Evolutionary conservation across 768 basidiomycete species (phyloP), one percentile per base, ranked within the genome.

Genomic region (Lyophyllum semitale): DNA sequence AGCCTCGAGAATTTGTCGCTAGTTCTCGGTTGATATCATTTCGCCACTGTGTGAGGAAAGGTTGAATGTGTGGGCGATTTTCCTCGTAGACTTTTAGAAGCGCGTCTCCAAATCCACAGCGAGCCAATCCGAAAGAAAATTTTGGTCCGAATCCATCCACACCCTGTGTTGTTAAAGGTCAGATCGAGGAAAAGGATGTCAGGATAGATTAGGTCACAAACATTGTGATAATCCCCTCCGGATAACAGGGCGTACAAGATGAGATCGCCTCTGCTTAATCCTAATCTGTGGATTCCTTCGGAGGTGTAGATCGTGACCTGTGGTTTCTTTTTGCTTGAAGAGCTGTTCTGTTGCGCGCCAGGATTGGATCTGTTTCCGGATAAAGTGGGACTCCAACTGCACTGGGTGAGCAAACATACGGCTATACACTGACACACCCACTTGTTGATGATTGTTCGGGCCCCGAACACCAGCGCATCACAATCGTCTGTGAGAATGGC

Each of bases 141-240:
- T 73, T 76, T 11, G 74, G 70, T 7, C 85, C 86, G 51, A 83
- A 78, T 12, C 80, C 76, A 11, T 70, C 64, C 1, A 86, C 57
- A 25, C 71, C 69, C 64, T 70, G 46, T 23, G 40, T 20, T 17
- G n/a, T n/a, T 18, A 22, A 6, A 13, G n/a, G 11, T 49, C 15
- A 49, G 20, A 4, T 15, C 48, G 2, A 26, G 20, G 2, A 26
- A n/a, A 23, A 18, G 23, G 18, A 23, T 22, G 41, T 3, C 23
- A 12, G 0, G 32, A 29, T 18, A 7, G 18, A 46, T 8, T 35
- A 5, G n/a, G 22, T 11, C 30, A 54, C 60, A 17, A 23, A 65
- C 63, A 38, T 62, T 61, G 47, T 84, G 77, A 58, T 91, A 92
- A 66, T 92, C 89, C 3, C 88, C 90, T 0, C 89, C 89, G 9